Percentiles rank a stretch among this genome's conserved stretches.
These are phyloP conservation scores for Pseudogymnoascus sp. DNA, from an alignment of 2,329 filamentous ascomycete genomes.

Conservation along the genomic window DNA sequence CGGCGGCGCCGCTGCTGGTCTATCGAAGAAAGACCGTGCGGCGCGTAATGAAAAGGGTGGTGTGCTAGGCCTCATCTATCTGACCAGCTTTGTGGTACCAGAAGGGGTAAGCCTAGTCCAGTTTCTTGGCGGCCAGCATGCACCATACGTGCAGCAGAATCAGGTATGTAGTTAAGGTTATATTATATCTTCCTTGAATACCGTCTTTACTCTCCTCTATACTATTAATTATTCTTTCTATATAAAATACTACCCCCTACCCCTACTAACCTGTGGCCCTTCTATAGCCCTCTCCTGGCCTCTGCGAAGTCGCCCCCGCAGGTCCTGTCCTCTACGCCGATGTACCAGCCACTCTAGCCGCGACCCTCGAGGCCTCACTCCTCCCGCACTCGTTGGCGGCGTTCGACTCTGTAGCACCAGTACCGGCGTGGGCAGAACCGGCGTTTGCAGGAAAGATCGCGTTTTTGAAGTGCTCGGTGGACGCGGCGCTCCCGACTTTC, in stretches of 20 bases:
- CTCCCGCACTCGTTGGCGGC: background rate
- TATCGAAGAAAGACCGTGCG: background rate
- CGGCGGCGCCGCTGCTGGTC: conserved; percentile 14
- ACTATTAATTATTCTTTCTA: background rate
- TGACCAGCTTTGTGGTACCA: background rate
- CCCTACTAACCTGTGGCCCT: background rate
- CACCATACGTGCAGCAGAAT: background rate
- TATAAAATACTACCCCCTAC: background rate
- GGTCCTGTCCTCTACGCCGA: background rate
- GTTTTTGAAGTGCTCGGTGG: background rate
- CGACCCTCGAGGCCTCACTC: background rate
- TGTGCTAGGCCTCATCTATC: background rate
- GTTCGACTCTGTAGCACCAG: background rate
- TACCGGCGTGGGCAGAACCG: background rate
- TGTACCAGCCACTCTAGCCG: background rate
- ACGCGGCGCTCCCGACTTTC: background rate
- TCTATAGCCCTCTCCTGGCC: background rate
- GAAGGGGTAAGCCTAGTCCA: background rate
- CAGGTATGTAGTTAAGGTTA: background rate
- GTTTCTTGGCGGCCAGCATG: background rate
- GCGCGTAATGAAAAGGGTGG: background rate
- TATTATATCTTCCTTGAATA: background rate
- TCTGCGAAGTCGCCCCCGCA: background rate
- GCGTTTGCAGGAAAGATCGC: background rate
- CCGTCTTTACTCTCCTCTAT: background rate